Percentiles rank a stretch among this genome's conserved stretches.
These are phyloP conservation scores for Lentithecium fluviatile DNA, from an alignment of 495 filamentous ascomycete species.

Conservation along the genomic window DNA sequence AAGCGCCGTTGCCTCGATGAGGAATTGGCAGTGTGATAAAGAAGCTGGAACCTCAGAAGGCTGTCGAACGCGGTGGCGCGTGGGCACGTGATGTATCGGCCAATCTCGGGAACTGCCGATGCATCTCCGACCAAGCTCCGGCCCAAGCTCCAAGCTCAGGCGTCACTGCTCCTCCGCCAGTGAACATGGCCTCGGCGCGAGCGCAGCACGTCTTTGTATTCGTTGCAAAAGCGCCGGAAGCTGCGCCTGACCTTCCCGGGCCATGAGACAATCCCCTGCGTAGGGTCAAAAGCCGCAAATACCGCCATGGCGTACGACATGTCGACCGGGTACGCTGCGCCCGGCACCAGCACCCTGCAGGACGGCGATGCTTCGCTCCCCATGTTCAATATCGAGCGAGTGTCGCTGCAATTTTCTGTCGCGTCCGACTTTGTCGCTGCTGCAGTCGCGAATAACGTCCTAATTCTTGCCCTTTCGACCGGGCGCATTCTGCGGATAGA, in stretches of 20 bases:
- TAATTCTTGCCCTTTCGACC: slow-evolving; percentile 84
- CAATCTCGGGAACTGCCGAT: no score
- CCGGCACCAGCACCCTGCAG: slow-evolving; percentile 47
- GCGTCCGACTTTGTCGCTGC: slow-evolving; percentile 93
- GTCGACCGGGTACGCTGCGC: slow-evolving; percentile 55
- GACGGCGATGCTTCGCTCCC: slow-evolving; percentile 68
- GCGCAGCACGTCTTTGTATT: not conserved
- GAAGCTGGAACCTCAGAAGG: no score
- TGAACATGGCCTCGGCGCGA: not conserved
- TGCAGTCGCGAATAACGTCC: slow-evolving; percentile 95
- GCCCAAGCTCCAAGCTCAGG: slow-evolving; percentile 6
- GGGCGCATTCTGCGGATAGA: slow-evolving; percentile 91
- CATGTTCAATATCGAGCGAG: slow-evolving; percentile 89
- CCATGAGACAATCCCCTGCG: not conserved
- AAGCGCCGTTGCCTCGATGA: no score
- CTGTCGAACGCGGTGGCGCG: no score
- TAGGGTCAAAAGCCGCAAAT: not conserved
- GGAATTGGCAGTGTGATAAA: no score
- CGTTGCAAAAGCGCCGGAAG: not conserved
- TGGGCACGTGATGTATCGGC: no score
- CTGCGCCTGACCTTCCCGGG: not conserved
- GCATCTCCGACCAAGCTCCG: not conserved
- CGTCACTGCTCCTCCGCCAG: slow-evolving; percentile 3
- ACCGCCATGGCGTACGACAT: slow-evolving; percentile 55
- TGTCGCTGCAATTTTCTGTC: slow-evolving; percentile 87